Evolutionary conservation across 352 stramenopile species (phyloP).

Genomic region (Hyaloperonospora brassicae): DNA sequence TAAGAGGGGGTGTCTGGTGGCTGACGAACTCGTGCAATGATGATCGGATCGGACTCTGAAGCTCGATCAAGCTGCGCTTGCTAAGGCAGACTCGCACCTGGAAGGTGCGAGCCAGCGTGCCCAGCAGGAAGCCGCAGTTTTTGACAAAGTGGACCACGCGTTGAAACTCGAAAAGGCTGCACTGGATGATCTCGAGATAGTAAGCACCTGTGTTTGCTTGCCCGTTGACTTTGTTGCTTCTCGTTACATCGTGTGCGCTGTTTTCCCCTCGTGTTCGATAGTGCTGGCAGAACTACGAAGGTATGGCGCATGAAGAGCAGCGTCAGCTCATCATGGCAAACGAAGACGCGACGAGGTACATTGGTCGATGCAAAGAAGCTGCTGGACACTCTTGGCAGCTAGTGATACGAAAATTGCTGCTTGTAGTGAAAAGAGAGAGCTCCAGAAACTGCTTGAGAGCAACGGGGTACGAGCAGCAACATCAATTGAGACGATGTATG

Average conservation of each 20-base stretch:
- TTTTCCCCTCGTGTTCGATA: constrained; percentile 1
- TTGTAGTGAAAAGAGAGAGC: constrained; percentile 21
- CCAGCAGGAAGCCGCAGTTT: constrained; percentile 9
- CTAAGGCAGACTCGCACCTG: constrained; percentile 16
- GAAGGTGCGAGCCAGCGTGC: constrained; percentile 15
- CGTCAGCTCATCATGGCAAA: constrained; percentile 22
- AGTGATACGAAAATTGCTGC: constrained; percentile 1
- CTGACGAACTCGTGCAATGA: neutral
- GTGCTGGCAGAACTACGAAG: constrained; percentile 20
- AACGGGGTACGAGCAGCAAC: constrained; percentile 17
- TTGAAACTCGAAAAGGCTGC: constrained; percentile 9
- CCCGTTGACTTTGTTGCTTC: neutral
- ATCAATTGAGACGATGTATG: neutral
- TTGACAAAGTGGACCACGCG: constrained; percentile 7
- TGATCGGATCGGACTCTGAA: constrained; percentile 2
- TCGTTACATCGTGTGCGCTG: neutral
- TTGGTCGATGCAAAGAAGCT: constrained; percentile 14
- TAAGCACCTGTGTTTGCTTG: constrained; percentile 8
- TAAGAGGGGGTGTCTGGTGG: neutral
- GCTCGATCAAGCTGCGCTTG: constrained; percentile 18
- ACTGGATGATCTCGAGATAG: constrained; percentile 22
- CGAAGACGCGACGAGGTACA: constrained; percentile 22
- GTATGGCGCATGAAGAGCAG: constrained; percentile 29
- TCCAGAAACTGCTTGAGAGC: constrained; percentile 20
- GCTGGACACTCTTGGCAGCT: neutral